These are phyloP conservation scores for Chaetoceros muelleri DNA, from an alignment of 108 stramenopile genomes.

Conservation along the genomic window DNA sequence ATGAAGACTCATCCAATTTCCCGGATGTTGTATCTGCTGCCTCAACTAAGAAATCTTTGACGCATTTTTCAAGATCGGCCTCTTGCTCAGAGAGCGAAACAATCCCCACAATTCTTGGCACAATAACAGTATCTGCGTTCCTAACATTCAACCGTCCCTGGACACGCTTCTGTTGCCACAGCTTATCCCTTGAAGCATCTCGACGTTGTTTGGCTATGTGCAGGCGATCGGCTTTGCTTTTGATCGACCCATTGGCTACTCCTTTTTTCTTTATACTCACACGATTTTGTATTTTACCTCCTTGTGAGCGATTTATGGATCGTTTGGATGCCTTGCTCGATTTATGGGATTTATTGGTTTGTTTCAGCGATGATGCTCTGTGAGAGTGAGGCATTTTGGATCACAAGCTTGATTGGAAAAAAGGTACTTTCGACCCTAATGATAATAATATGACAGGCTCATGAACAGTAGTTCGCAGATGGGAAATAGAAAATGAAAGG, in stretches of 20 bases:
- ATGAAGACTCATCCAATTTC: constrained; percentile 15
- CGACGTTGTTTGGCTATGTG: constrained; percentile 52
- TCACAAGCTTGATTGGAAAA: too few species aligned
- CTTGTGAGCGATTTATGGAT: constrained; percentile 31
- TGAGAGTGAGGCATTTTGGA: constrained; percentile 19
- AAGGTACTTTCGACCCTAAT: too few species aligned
- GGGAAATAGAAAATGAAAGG: too few species aligned
- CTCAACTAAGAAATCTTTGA: constrained; percentile 24
- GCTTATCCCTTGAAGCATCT: constrained; percentile 31
- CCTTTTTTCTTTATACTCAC: constrained; percentile 1
- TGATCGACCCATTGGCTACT: constrained; percentile 10
- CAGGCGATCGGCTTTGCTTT: constrained; percentile 58
- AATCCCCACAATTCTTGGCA: constrained; percentile 80
- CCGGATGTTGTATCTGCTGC: constrained; percentile 20
- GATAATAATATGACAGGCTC: too few species aligned
- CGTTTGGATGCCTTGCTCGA: constrained; percentile 66
- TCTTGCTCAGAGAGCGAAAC: constrained; percentile 57
- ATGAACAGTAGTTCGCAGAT: too few species aligned
- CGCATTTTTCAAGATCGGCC: constrained; percentile 43
- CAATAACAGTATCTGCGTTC: constrained; percentile 19
- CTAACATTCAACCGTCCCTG: constrained; percentile 19
- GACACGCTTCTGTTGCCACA: constrained; percentile 29
- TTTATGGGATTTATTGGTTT: constrained; percentile 77
- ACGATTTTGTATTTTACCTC: constrained; percentile 48
- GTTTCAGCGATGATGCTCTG: constrained; percentile 36